Percentiles rank a stretch among this genome's conserved stretches.
Conservation (phyloP, 148 eudicot species). For the Linanthus parryae region DNA sequence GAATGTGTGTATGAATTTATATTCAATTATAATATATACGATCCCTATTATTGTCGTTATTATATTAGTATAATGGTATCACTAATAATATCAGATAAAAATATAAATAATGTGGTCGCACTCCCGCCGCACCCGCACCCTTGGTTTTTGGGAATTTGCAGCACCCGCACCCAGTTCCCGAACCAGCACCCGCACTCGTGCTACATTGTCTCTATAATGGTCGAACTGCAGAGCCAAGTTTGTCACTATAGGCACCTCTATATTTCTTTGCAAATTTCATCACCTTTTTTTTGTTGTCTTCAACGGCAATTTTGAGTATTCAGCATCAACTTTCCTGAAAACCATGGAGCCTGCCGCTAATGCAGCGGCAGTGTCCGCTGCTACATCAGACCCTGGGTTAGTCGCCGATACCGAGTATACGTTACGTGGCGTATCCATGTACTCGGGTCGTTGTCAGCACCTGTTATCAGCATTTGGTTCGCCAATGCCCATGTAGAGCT, state of each 20-base stretch:
- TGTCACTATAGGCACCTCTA: constrained; percentile 67
- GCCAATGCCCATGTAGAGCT: constrained; percentile 64
- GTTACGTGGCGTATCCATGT: constrained; percentile 59
- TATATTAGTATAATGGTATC: too few species aligned
- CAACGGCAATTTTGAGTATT: constrained; percentile 39
- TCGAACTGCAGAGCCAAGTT: constrained; percentile 75
- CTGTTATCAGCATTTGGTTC: constrained; percentile 62
- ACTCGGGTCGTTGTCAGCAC: constrained; percentile 86
- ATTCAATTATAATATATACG: too few species aligned
- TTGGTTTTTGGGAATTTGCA: too few species aligned
- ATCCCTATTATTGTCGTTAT: too few species aligned
- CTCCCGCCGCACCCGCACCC: too few species aligned
- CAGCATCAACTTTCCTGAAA: constrained; percentile 26
- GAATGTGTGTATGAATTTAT: too few species aligned
- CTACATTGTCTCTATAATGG: constrained; percentile 71
- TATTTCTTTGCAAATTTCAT: constrained; percentile 59
- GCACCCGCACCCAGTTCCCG: too few species aligned
- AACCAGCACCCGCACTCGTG: too few species aligned
- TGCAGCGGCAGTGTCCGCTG: constrained; percentile 87
- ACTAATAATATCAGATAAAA: too few species aligned
- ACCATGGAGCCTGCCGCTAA: constrained; percentile 66
- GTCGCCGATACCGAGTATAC: constrained; percentile 50
- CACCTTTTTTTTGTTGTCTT: constrained; percentile 41
- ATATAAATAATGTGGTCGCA: too few species aligned
- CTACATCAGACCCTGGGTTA: constrained; percentile 80